Base-by-base conservation (phyloP, 371 early-diverging fungal genomes). In the Chytridium lagenaria region DNA sequence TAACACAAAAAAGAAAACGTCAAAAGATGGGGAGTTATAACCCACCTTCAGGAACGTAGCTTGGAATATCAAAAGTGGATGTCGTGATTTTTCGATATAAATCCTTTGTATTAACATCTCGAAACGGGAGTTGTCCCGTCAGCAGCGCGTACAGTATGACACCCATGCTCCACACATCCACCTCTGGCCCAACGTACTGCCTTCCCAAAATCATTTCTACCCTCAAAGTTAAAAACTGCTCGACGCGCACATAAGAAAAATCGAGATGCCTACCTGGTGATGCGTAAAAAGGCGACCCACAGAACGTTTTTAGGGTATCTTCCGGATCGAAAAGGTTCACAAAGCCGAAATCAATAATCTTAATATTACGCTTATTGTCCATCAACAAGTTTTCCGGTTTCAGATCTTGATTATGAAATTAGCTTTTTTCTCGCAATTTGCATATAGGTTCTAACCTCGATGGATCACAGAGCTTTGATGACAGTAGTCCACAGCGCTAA, bases 341-440 rank as follows among this genome's bases (percentile, higher is more conserved):
- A 80, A 99, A 95, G 3, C 98, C 99, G 85, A 96, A 99, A 82
- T 99, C 99, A 64, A 96, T 96, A 22, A 99, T 94, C 68, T 95
- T 96, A 68, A 96, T 89, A 76, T 94, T 94, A 40, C 90, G 90
- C 59, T 94, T 89, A 26, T 91, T 86, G 77, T 95, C 95, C 80
- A 99, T 82, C 68, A 99, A 92, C 74, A 98, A 89, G 82, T 96
- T 99, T 77, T 92, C 95, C 22, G 97, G 96, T 78, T 99, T 99
- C 44, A 99, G 79, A 82, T 99, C 99, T 69, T 81, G 70, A 66
- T 44, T 44, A 12, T 44, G 15, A 44, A 33, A 3, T n/a, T 52
- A 12, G 85, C 81, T n/a, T n/a, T n/a, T n/a, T n/a, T n/a, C n/a
- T n/a, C 2, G 66, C 38, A 44, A 40, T 30, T 40, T 7, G 28